phyloP scores from a whole-genome alignment of 495 filamentous ascomycete genomes.

The Usnea hakonensis region DNA sequence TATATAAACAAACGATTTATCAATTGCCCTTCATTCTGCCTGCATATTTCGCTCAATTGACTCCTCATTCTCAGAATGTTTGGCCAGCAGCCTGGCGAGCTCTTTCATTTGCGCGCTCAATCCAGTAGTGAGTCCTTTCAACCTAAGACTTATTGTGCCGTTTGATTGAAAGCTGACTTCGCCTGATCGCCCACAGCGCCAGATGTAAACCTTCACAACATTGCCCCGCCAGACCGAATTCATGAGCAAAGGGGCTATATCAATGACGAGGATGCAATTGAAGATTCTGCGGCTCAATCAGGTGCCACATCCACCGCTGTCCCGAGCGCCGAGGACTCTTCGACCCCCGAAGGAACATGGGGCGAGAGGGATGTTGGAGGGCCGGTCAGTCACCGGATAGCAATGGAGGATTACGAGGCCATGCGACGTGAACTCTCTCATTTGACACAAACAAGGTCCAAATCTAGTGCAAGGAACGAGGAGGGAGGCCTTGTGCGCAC shows the following conservation, averaged over 20 bases:
- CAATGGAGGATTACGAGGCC: constrained; percentile 65
- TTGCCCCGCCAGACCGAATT: background rate
- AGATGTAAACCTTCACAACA: constrained; percentile 19
- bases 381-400: constrained; percentile 51
- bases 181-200: constrained; percentile 1
- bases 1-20: no score
- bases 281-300: constrained; percentile 18
- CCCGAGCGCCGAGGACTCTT: constrained; percentile 14
- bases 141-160: background rate
- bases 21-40: background rate
- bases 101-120: constrained; percentile 19
- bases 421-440: constrained; percentile 58
- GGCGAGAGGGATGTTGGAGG: constrained; percentile 63
- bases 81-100: constrained; percentile 21
- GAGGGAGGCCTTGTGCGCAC: constrained; percentile 18
- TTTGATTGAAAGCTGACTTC: background rate
- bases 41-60: background rate
- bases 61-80: constrained; percentile 16
- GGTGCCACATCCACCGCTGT: constrained; percentile 21
- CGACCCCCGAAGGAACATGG: constrained; percentile 54
- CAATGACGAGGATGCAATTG: background rate
- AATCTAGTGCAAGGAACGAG: constrained; percentile 28
- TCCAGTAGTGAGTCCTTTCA: constrained; percentile 14
- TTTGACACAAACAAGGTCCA: constrained; percentile 47
- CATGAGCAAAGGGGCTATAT: background rate